phyloP scores from a whole-genome alignment of 257 asterid species.

The Scutellaria baicalensis region DNA sequence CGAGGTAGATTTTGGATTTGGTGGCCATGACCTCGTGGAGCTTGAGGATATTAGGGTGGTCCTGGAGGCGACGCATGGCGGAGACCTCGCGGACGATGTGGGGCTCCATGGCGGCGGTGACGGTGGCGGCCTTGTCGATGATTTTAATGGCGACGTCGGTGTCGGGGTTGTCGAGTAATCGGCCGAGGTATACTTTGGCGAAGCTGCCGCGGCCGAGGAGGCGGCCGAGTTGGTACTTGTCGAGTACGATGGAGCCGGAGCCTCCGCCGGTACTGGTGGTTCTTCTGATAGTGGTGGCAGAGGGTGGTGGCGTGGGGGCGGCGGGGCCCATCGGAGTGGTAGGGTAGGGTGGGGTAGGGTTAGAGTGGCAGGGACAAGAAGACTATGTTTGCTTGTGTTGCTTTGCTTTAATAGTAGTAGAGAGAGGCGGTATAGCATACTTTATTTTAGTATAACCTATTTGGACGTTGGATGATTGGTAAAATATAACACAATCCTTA shows the following conservation, averaged over 20 bases:
- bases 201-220: conserved; percentile 94
- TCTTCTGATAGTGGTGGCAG: conserved; percentile 27
- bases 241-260: conserved; percentile 59
- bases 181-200: conserved; percentile 74
- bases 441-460: no score
- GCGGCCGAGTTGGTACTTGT: conserved; percentile 57
- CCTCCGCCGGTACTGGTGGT: conserved; percentile 47
- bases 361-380: not conserved
- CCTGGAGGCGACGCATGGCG: conserved; percentile 80
- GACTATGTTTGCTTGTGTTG: not conserved
- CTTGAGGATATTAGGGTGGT: conserved; percentile 69
- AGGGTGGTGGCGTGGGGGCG: conserved; percentile 12
- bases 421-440: not conserved
- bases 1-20: conserved; percentile 68
- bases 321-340: conserved; percentile 29
- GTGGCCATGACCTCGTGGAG: conserved; percentile 88
- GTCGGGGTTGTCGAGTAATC: conserved; percentile 11
- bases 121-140: conserved; percentile 50
- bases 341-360: not conserved
- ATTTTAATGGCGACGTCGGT: conserved; percentile 59
- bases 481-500: no score
- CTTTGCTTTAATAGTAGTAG: conserved; percentile 2
- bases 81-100: conserved; percentile 71
- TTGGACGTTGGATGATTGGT: no score
- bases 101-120: conserved; percentile 56